Percentiles rank a stretch among this genome's conserved stretches.
phyloP scores from a whole-genome alignment of 2,329 filamentous ascomycete species.

The Dothideomycetes sp. region DNA sequence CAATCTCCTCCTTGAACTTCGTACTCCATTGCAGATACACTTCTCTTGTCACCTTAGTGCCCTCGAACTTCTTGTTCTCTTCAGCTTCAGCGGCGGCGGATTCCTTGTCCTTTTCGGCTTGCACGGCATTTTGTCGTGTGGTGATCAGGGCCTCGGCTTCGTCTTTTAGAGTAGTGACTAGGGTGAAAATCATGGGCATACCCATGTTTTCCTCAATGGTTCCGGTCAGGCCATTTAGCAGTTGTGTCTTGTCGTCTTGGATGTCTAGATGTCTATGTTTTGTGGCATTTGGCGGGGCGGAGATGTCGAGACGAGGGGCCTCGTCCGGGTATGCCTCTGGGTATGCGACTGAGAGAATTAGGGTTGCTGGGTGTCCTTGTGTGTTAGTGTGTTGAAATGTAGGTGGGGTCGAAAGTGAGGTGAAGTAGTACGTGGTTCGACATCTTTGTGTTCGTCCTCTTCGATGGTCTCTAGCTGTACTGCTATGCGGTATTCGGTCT shows the following conservation, averaged over 20 bases:
- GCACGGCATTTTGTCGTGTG: slow-evolving; percentile 58
- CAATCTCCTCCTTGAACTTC: slow-evolving; percentile 69
- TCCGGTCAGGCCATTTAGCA: slow-evolving; percentile 62
- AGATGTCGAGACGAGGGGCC: slow-evolving; percentile 72
- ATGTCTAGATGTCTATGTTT: slow-evolving; percentile 69
- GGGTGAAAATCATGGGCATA: slow-evolving; percentile 94
- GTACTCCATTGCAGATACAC: slow-evolving; percentile 77
- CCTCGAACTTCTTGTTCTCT: slow-evolving; percentile 95
- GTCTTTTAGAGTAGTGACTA: slow-evolving; percentile 82
- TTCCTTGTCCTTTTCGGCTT: slow-evolving; percentile 44
- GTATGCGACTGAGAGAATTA: slow-evolving; percentile 80
- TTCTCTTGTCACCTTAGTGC: slow-evolving; percentile 77
- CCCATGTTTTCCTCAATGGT: slow-evolving; percentile 87
- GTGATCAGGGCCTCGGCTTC: slow-evolving; percentile 75
- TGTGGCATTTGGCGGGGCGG: slow-evolving; percentile 59
- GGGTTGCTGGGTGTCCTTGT: slow-evolving; percentile 42
- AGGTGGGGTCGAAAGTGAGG: not conserved
- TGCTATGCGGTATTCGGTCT: slow-evolving; percentile 78
- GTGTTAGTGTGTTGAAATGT: not conserved
- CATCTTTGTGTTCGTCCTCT: slow-evolving; percentile 50
- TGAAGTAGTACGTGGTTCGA: slow-evolving; percentile 41
- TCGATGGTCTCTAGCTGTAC: slow-evolving; percentile 72
- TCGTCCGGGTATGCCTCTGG: slow-evolving; percentile 86
- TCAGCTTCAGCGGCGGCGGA: slow-evolving; percentile 65
- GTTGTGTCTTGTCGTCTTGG: slow-evolving; percentile 63